These are phyloP conservation scores for Hanseniaspora taiwanica DNA, from an alignment of 805 yeast species.

Conservation along the genomic window DNA sequence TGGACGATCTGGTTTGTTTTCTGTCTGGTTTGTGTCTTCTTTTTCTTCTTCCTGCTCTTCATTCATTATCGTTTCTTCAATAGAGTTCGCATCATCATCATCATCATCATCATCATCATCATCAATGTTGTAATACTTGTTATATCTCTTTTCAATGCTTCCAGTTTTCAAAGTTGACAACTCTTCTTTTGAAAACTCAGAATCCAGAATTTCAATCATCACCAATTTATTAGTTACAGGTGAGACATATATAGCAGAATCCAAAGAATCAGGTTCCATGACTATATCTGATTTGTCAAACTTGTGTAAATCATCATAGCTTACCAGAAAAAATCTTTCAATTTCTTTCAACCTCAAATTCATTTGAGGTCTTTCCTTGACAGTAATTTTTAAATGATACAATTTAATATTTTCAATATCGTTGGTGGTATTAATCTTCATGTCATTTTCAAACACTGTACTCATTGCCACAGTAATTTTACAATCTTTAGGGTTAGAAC, in stretches of 20 bases:
- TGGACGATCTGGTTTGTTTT: slow-evolving; percentile 14
- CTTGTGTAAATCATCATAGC: slow-evolving; percentile 17
- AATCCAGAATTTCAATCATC: slow-evolving; percentile 38
- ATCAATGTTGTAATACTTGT: slow-evolving; percentile 9
- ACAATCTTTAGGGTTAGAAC: slow-evolving; percentile 17
- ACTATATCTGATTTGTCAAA: slow-evolving; percentile 20
- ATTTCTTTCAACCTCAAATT: slow-evolving; percentile 10
- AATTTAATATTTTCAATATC: slow-evolving; percentile 12
- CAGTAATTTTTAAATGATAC: slow-evolving; percentile 25
- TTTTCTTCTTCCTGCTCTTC: background rate
- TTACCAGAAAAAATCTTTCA: slow-evolving; percentile 22
- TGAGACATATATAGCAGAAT: slow-evolving; percentile 36
- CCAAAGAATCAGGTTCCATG: slow-evolving; percentile 25
- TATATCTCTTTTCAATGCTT: slow-evolving; percentile 39
- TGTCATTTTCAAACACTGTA: slow-evolving; percentile 14
- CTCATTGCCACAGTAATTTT: slow-evolving; percentile 21
- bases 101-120: background rate
- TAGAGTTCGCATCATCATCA: slow-evolving; percentile 14
- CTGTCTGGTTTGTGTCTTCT: background rate
- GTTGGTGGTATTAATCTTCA: slow-evolving; percentile 9
- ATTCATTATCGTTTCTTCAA: background rate
- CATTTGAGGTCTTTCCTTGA: slow-evolving; percentile 19
- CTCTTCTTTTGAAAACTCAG: slow-evolving; percentile 38
- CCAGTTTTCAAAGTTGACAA: slow-evolving; percentile 33
- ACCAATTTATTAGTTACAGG: slow-evolving; percentile 33